Evolutionary conservation across 192 early-diverging fungal species (phyloP).

Genomic region (Entomortierella parvispora): DNA sequence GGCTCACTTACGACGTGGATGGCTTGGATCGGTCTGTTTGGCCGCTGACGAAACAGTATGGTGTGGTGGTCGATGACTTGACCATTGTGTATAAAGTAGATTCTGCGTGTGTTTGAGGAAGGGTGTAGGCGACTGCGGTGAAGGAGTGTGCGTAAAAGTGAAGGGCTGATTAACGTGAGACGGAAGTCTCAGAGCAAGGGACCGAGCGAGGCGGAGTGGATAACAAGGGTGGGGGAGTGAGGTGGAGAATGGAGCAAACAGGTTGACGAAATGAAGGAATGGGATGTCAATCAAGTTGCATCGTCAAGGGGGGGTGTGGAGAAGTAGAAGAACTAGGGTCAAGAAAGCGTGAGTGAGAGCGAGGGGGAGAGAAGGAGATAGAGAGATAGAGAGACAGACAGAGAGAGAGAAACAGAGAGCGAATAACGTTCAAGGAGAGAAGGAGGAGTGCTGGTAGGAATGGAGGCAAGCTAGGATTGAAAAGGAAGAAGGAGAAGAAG

Average conservation of each 20-base stretch:
- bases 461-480: too few relatives aligned
- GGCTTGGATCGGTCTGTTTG: conserved; percentile 22
- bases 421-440: too few relatives aligned
- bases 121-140: background rate
- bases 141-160: background rate
- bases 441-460: too few relatives aligned
- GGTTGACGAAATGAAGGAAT: background rate
- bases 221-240: background rate
- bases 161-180: background rate
- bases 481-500: background rate
- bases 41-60: conserved; percentile 52
- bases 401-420: too few relatives aligned
- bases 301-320: too few relatives aligned
- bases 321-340: too few relatives aligned
- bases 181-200: background rate
- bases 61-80: conserved; percentile 39
- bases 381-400: too few relatives aligned
- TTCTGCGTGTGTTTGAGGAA: background rate
- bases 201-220: background rate
- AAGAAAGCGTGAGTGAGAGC: too few relatives aligned
- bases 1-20: conserved; percentile 25
- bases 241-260: conserved; percentile 2
- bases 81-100: conserved; percentile 14
- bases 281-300: background rate
- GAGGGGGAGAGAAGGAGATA: too few relatives aligned